A percentile compares a stretch with the other conserved stretches of the same genome.
Evolutionary conservation across 1,284 basidiomycete species (phyloP).

Genomic region (Cutaneotrichosporon spelunceum): DNA sequence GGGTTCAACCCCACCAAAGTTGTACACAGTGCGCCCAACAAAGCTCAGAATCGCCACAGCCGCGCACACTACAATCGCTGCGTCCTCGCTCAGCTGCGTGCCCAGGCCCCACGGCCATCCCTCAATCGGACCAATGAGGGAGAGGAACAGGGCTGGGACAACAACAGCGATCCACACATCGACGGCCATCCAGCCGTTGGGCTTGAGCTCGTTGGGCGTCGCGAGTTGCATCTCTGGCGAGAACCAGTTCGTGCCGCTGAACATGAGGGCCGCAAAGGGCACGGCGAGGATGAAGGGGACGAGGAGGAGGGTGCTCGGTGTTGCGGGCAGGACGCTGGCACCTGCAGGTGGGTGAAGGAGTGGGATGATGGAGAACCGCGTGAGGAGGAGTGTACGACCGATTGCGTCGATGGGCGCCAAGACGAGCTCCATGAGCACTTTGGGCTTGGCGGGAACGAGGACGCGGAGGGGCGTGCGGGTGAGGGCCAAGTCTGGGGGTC

Average conservation of each 20-base stretch:
- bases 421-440: slow-evolving; percentile 36
- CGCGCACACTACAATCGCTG: slow-evolving; percentile 38
- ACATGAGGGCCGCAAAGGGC: slow-evolving; percentile 44
- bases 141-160: slow-evolving; percentile 39
- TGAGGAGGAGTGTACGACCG: slow-evolving; percentile 48
- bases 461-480: slow-evolving; percentile 41
- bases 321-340: slow-evolving; percentile 29
- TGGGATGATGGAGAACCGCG: slow-evolving; percentile 44
- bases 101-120: slow-evolving; percentile 39
- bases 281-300: slow-evolving; percentile 48
- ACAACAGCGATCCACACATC: slow-evolving; percentile 46
- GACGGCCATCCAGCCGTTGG: slow-evolving; percentile 45
- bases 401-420: slow-evolving; percentile 46
- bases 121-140: slow-evolving; percentile 40
- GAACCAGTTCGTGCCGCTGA: slow-evolving; percentile 45
- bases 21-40: slow-evolving; percentile 36
- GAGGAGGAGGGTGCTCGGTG: slow-evolving; percentile 42
- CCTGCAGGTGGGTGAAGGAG: slow-evolving; percentile 23
- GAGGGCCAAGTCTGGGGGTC: slow-evolving; percentile 37
- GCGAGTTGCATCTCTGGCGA: slow-evolving; percentile 30
- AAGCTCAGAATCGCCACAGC: slow-evolving; percentile 31
- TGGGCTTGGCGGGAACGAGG: slow-evolving; percentile 38
- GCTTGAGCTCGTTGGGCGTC: slow-evolving; percentile 43
- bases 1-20: slow-evolving; percentile 29
- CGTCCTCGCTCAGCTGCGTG: slow-evolving; percentile 25